Percentiles rank a stretch among this genome's conserved stretches.
phyloP scores from a whole-genome alignment of 2,329 filamentous ascomycete genomes.

The Talaromyces atroroseus region DNA sequence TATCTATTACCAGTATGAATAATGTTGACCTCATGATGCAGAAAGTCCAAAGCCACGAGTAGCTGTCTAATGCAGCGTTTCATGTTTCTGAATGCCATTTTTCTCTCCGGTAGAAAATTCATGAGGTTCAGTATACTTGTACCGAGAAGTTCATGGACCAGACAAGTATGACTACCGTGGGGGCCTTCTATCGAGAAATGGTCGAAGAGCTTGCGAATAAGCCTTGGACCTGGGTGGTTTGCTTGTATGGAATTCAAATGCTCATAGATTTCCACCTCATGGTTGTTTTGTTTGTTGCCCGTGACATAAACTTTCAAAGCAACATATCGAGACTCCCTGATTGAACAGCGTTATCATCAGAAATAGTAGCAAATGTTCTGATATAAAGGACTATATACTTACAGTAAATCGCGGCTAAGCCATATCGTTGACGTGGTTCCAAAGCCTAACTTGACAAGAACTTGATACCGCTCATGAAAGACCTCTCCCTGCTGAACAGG shows the following conservation, averaged over 20 bases:
- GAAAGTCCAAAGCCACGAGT: constrained; percentile 42
- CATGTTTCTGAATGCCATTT: constrained; percentile 25
- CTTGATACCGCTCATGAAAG: constrained; percentile 26
- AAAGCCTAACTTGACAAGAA: constrained; percentile 33
- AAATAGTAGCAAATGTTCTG: constrained; percentile 30
- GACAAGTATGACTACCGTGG: constrained; percentile 24
- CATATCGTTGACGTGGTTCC: constrained; percentile 32
- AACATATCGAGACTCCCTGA: constrained; percentile 13
- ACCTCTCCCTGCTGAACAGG: constrained; percentile 27
- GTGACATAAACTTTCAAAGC: constrained; percentile 26
- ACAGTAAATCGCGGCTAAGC: constrained; percentile 25
- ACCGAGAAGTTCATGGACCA: constrained; percentile 39
- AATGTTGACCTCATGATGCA: constrained; percentile 43
- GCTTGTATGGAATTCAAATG: constrained; percentile 1
- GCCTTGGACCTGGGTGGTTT: constrained; percentile 25
- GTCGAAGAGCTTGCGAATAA: constrained; percentile 17
- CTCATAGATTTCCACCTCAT: constrained; percentile 26
- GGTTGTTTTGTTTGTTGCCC: constrained; percentile 22
- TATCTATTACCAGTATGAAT: constrained; percentile 40
- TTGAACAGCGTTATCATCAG: neutral
- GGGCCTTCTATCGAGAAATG: constrained; percentile 1
- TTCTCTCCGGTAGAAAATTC: constrained; percentile 28
- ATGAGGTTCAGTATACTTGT: constrained; percentile 39
- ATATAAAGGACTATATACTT: constrained; percentile 4
- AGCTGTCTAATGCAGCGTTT: constrained; percentile 35